These are phyloP conservation scores for Lentinula detonsa DNA, from an alignment of 768 basidiomycete species.

Conservation along the genomic window DNA sequence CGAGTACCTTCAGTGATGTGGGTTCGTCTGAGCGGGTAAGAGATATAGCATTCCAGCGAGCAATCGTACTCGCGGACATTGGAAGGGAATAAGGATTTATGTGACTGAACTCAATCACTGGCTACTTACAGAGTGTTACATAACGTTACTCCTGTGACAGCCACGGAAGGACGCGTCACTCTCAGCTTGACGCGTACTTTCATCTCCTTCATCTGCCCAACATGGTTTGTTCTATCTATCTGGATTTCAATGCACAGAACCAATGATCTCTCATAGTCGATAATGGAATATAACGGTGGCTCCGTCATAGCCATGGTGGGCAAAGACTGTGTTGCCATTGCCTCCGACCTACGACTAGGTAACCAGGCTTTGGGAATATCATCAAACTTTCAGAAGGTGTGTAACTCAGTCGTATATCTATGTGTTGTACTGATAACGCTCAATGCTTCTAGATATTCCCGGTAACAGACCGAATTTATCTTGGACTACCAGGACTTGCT, in stretches of 20 bases:
- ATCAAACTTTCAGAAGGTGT: slow-evolving; percentile 90
- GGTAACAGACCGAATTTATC: slow-evolving; percentile 84
- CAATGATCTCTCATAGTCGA: slow-evolving; percentile 48
- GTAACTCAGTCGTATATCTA: slow-evolving; percentile 7
- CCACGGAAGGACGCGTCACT: slow-evolving; percentile 4
- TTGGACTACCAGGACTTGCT: slow-evolving; percentile 89
- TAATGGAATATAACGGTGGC: slow-evolving; percentile 94
- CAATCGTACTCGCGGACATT: slow-evolving; percentile 63
- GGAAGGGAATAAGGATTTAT: not conserved
- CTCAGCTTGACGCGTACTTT: slow-evolving; percentile 5
- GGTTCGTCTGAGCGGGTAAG: slow-evolving; percentile 23
- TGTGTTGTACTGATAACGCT: slow-evolving; percentile 7
- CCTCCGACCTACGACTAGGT: slow-evolving; percentile 89
- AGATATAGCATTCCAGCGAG: slow-evolving; percentile 71
- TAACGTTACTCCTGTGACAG: not conserved
- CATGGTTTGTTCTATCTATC: slow-evolving; percentile 14
- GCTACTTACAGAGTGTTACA: too few species aligned
- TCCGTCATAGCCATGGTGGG: slow-evolving; percentile 99
- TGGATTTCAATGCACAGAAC: slow-evolving; percentile 7
- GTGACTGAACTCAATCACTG: not conserved
- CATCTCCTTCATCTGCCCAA: slow-evolving; percentile 10
- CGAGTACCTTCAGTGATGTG: slow-evolving; percentile 61
- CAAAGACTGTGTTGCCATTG: slow-evolving; percentile 98
- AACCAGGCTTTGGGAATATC: slow-evolving; percentile 83
- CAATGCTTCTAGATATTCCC: slow-evolving; percentile 71